A percentile compares a stretch with the other conserved stretches of the same genome.
phyloP scores from a whole-genome alignment of 75 land plant genomes.

The Picea sitchensis region DNA sequence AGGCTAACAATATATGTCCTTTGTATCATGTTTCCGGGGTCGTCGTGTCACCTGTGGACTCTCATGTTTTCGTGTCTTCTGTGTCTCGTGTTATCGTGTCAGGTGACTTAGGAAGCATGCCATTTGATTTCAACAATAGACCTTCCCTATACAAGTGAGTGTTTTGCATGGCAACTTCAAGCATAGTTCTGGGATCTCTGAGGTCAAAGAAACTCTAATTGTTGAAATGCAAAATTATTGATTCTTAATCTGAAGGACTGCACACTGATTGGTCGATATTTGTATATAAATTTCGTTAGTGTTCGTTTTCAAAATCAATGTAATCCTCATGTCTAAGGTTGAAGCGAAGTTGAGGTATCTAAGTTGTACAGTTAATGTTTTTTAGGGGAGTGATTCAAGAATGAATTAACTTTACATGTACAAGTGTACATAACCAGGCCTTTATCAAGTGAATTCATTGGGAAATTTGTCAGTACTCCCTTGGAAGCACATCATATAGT shows the following conservation, averaged over 20 bases:
- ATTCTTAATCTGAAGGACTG: background rate
- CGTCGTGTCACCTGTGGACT: too few relatives aligned
- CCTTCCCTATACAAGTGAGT: background rate
- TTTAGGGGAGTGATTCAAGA: too few relatives aligned
- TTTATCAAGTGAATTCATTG: too few relatives aligned
- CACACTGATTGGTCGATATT: background rate
- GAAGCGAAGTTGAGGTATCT: background rate
- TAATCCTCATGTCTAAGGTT: background rate
- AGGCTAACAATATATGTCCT: too few relatives aligned
- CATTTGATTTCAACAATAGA: background rate
- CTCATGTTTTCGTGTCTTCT: too few relatives aligned
- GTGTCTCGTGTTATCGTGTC: too few relatives aligned
- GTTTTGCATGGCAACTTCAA: background rate
- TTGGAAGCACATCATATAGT: too few relatives aligned
- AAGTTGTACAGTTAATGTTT: background rate
- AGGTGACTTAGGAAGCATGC: too few relatives aligned
- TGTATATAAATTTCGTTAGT: slow-evolving; percentile 1
- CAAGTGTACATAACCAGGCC: background rate
- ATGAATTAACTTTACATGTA: background rate
- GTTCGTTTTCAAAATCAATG: background rate
- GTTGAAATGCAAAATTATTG: background rate
- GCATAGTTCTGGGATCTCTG: background rate
- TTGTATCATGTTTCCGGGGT: too few relatives aligned
- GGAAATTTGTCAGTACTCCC: too few relatives aligned
- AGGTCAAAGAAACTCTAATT: background rate